phyloP scores from a whole-genome alignment of 2,329 filamentous ascomycete species.

The Fusarium neocosmosporiellum region DNA sequence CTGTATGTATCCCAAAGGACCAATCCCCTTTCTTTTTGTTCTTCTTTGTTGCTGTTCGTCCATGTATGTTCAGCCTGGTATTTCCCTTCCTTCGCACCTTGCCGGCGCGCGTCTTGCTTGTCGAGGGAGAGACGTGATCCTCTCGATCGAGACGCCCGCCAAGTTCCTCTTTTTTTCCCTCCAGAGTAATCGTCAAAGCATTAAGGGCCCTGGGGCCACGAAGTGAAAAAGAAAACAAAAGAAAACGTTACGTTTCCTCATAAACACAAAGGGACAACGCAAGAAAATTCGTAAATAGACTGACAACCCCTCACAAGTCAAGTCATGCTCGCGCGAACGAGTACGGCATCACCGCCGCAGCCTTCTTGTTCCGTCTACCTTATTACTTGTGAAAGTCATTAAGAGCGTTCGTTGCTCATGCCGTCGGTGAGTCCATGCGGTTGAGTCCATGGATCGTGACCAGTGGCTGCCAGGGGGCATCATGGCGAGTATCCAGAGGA shows the following conservation, averaged over 20 bases:
- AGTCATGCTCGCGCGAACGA: constrained; percentile 39
- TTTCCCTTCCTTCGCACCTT: constrained; percentile 13
- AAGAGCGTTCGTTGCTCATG: constrained; percentile 37
- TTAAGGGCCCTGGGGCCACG: constrained; percentile 36
- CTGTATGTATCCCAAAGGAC: constrained; percentile 38
- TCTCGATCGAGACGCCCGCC: constrained; percentile 24
- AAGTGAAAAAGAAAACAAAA: constrained; percentile 34
- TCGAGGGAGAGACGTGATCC: constrained; percentile 38
- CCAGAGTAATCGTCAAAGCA: constrained; percentile 40
- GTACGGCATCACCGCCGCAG: constrained; percentile 37
- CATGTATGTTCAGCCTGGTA: constrained; percentile 31
- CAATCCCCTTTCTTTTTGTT: constrained; percentile 26
- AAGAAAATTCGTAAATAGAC: constrained; percentile 42
- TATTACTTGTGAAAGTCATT: constrained; percentile 45
- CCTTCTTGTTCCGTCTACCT: constrained; percentile 43
- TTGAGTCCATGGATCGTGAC: not conserved
- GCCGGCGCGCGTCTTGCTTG: not conserved
- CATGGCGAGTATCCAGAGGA: constrained; percentile 19
- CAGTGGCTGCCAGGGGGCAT: not conserved
- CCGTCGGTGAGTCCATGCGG: constrained; percentile 2
- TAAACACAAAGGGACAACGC: constrained; percentile 43
- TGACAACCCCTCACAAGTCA: constrained; percentile 30
- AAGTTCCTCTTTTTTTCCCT: constrained; percentile 16
- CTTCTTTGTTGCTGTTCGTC: constrained; percentile 24
- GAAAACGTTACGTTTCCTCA: constrained; percentile 42